A percentile compares a stretch with the other conserved stretches of the same genome.
Evolutionary conservation across 2,329 filamentous ascomycete genomes (phyloP).

Genomic region (Sordariomycetes sp.): DNA sequence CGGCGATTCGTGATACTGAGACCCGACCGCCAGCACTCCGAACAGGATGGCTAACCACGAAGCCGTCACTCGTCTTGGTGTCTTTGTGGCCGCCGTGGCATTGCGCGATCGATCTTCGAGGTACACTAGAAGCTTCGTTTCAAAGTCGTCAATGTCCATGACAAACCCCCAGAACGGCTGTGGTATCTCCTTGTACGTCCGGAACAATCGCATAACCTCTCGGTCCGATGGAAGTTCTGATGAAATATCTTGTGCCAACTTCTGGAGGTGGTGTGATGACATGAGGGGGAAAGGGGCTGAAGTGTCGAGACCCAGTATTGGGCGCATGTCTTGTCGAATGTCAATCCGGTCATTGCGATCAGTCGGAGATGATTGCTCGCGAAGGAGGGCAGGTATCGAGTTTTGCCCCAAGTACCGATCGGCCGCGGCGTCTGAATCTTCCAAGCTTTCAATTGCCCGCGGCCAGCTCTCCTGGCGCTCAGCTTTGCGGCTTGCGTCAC

Average conservation of each 20-base stretch:
- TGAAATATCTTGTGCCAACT: slow-evolving; percentile 50
- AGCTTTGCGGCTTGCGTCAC: slow-evolving; percentile 17
- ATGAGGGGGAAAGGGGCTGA: slow-evolving; percentile 59
- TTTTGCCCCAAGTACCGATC: slow-evolving; percentile 58
- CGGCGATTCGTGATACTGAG: slow-evolving; percentile 56
- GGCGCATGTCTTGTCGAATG: slow-evolving; percentile 56
- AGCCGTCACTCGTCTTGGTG: slow-evolving; percentile 45
- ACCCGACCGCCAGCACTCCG: slow-evolving; percentile 54
- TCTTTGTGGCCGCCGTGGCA: slow-evolving; percentile 34
- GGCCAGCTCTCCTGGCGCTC: slow-evolving; percentile 33
- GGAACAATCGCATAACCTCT: slow-evolving; percentile 52
- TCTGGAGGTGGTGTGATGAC: slow-evolving; percentile 53
- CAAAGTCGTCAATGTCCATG: slow-evolving; percentile 56
- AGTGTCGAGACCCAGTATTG: slow-evolving; percentile 56
- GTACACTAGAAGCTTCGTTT: slow-evolving; percentile 55
- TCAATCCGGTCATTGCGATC: slow-evolving; percentile 43
- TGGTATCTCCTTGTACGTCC: slow-evolving; percentile 57
- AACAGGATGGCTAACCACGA: slow-evolving; percentile 60
- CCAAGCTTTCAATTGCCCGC: slow-evolving; percentile 29
- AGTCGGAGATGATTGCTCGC: slow-evolving; percentile 48
- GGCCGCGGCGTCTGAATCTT: slow-evolving; percentile 46
- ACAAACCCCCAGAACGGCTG: slow-evolving; percentile 62
- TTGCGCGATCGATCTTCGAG: slow-evolving; percentile 54
- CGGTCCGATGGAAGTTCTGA: slow-evolving; percentile 54
- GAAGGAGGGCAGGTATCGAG: slow-evolving; percentile 56